Base-by-base conservation (phyloP, 2,329 filamentous ascomycete species). In the Rhytidhysteron rufulum region DNA sequence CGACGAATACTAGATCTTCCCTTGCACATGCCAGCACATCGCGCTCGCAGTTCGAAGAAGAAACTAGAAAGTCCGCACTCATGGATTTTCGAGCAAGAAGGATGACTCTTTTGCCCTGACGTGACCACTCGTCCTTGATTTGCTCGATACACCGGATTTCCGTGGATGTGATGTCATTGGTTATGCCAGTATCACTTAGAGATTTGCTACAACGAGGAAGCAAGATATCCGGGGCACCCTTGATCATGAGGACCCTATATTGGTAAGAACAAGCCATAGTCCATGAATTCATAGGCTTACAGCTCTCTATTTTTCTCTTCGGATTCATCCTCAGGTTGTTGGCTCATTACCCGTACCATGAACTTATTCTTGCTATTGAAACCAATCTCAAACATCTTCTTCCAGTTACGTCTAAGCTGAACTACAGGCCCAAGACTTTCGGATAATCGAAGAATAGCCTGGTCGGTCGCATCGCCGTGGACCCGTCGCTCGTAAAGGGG, bases 341-440 rank as follows among this genome's bases (percentile, higher is more conserved):
- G 58, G 9, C 70, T 70, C 35, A 83, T 77, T 1, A 82, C 75
- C 24, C 79, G 74, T 40, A 89, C 77, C 80, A 88, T 89, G 58
- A 82, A 89, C 63, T 90, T 90, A 67, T 88, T 89, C 70, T 87
- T 87, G 66, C 83, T 87, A 67, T 89, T 89, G 62, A 90, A 90
- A 0, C 83, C 78, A 20, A 67, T 58, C 37, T 63, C 60, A 50
- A 81, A 88, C 2, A 77, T 74, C 38, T 77, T 81, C 37, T 75
- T 75, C 83, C 83, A 88, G 47, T 74, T 70, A 11, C 72, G 70
- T 6, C 81, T 76, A 4, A 85, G 66, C 37, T 83, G 75, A 1
- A 73, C 63, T 0, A 86, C 79, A 0, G 78, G 68, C 0, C 77
- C 77, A 34, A 89, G 70, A 3, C 69, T 68, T 59, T 89, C 84